These are phyloP conservation scores for Neofusicoccum cordaticola DNA, from an alignment of 2,329 filamentous ascomycete genomes.

Conservation along the genomic window DNA sequence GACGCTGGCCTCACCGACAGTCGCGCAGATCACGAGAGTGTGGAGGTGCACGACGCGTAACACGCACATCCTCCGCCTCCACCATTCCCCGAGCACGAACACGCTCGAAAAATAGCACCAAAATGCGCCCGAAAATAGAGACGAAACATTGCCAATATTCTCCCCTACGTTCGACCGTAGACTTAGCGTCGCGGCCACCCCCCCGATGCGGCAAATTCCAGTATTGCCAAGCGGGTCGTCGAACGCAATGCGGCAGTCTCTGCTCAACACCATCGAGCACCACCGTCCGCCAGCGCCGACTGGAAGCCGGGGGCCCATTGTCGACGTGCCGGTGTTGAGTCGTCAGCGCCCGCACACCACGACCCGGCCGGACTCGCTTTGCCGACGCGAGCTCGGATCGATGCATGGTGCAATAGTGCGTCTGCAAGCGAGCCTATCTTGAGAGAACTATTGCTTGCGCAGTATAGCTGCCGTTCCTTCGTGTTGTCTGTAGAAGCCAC, in stretches of 20 bases:
- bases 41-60: neutral
- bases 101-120: neutral
- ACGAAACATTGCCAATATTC: constrained; percentile 15
- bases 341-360: no score
- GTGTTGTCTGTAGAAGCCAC: neutral
- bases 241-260: neutral
- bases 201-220: constrained; percentile 3
- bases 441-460: neutral
- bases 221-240: constrained; percentile 6
- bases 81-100: neutral
- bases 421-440: neutral
- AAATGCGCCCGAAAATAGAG: neutral
- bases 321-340: no score
- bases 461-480: neutral
- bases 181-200: constrained; percentile 7
- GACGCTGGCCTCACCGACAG: neutral
- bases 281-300: no score
- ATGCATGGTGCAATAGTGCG: neutral
- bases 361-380: no score
- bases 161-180: constrained; percentile 11
- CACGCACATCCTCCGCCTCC: neutral
- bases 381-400: neutral
- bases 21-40: neutral
- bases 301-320: no score
- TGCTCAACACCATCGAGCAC: neutral